Conservation (phyloP, 2,329 filamentous ascomycete species). For the Eutypa lata region DNA sequence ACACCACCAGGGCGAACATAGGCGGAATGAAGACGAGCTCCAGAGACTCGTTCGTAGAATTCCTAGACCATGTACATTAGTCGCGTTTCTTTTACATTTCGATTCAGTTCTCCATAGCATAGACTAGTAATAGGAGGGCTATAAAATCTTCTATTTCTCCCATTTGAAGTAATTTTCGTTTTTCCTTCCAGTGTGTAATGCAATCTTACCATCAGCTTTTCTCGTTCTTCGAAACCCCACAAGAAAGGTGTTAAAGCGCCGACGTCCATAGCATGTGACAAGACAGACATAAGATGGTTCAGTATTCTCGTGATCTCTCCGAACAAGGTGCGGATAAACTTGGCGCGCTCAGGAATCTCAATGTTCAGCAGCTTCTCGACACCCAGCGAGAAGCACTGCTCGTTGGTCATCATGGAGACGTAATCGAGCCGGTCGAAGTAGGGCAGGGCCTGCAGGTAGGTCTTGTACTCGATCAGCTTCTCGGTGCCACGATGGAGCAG, state of each 20-base stretch:
- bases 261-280: slow-evolving; percentile 98
- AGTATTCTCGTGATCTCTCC: slow-evolving; percentile 90
- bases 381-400: slow-evolving; percentile 93
- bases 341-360: slow-evolving; percentile 91
- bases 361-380: slow-evolving; percentile 98
- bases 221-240: slow-evolving; percentile 99
- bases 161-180: slow-evolving; percentile 31
- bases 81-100: slow-evolving; percentile 4
- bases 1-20: slow-evolving; percentile 97
- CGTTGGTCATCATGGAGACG: slow-evolving; percentile 99
- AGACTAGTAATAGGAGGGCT: background rate
- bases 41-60: slow-evolving; percentile 99
- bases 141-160: background rate
- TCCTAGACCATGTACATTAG: slow-evolving; percentile 57
- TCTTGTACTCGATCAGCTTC: slow-evolving; percentile 99
- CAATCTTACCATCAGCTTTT: slow-evolving; percentile 96
- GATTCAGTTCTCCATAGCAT: slow-evolving; percentile 4
- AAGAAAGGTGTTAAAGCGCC: slow-evolving; percentile 96
- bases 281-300: slow-evolving; percentile 97
- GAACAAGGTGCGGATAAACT: slow-evolving; percentile 95
- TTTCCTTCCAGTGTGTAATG: no score
- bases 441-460: slow-evolving; percentile 93
- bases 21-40: slow-evolving; percentile 92
- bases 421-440: slow-evolving; percentile 99
- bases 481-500: slow-evolving; percentile 95